A percentile compares a stretch with the other conserved stretches of the same genome.
phyloP scores from a whole-genome alignment of 2,329 filamentous ascomycete species.

The Botrytis tulipae region DNA sequence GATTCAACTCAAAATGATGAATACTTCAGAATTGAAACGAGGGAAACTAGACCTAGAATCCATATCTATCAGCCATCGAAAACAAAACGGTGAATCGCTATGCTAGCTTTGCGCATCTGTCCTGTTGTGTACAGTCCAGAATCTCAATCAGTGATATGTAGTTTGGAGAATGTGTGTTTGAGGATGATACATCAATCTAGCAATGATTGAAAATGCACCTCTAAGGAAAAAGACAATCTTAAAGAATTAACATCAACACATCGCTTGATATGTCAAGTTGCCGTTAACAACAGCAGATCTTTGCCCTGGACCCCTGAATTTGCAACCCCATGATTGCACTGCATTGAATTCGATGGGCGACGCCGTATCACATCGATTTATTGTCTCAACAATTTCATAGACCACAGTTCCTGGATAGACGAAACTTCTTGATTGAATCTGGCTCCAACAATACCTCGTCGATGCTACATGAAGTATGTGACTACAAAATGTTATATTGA shows the following conservation, averaged over 20 bases:
- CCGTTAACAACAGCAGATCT: neutral
- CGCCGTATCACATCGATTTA: neutral
- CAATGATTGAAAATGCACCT: neutral
- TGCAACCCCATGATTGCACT: neutral
- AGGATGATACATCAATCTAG: neutral
- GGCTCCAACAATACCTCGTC: neutral
- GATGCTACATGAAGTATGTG: neutral
- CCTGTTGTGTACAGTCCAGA: neutral
- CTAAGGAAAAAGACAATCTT: fast-evolving
- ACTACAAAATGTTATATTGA: neutral
- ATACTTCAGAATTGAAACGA: neutral
- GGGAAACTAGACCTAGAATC: neutral
- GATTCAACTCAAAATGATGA: neutral
- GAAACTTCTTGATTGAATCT: neutral
- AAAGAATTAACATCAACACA: neutral
- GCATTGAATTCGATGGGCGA: neutral
- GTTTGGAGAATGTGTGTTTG: neutral
- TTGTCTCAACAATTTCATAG: neutral
- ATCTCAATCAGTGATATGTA: neutral
- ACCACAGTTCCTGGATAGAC: neutral
- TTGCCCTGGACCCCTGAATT: neutral
- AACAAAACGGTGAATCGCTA: neutral
- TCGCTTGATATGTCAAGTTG: neutral
- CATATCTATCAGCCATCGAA: neutral
- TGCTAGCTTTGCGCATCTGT: neutral